Base-by-base conservation (phyloP, 179 eudicot genomes). In the Beta macrorhiza region DNA sequence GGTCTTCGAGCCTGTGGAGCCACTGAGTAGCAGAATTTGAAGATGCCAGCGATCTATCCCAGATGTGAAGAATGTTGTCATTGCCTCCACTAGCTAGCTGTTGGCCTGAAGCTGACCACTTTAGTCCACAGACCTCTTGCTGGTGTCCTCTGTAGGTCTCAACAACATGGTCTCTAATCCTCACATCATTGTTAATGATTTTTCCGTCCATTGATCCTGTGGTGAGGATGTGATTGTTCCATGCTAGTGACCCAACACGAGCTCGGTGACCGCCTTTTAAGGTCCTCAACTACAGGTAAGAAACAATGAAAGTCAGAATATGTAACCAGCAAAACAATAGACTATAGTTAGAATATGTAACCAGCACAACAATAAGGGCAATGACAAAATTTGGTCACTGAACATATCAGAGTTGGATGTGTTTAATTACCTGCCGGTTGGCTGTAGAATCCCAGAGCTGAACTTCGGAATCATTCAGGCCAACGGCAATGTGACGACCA, bases 101-200 rank as follows among this genome's bases (percentile, higher is more conserved):
- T 80, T 92, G 97, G 25, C 99, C 99, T 0, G 98, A 91, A 62
- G 93, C 91, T 20, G 99, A 95, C 99, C 99, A 95, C 47, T 89
- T 95, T 14, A 95, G 87, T 56, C 99, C 99, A 80, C 99, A 93
- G 19, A 95, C 98, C 80, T 93, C 97, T 76, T 92, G 98, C 15
- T 86, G 90, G 79, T 95, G 99, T 51, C 99, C 99, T 79, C 90
- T 85, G 83, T 90, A 95, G 56, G 92, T 89, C 53, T 90, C 91
- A 4, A 92, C 94, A 11, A 95, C 79, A 68, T 90, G 97, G 8
- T 83, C 79, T 79, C 97, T 79, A 4, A 92, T 76, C 82, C 99
- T 87, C 6, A 93, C 98, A 73, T 92, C 98, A 5, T 93, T 93
- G 90, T 93, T 93, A 8, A 93, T 73, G n/a, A 93, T 92, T 78